Evolutionary conservation across 768 basidiomycete species (phyloP).

Genomic region (Hortiboletus campestris): DNA sequence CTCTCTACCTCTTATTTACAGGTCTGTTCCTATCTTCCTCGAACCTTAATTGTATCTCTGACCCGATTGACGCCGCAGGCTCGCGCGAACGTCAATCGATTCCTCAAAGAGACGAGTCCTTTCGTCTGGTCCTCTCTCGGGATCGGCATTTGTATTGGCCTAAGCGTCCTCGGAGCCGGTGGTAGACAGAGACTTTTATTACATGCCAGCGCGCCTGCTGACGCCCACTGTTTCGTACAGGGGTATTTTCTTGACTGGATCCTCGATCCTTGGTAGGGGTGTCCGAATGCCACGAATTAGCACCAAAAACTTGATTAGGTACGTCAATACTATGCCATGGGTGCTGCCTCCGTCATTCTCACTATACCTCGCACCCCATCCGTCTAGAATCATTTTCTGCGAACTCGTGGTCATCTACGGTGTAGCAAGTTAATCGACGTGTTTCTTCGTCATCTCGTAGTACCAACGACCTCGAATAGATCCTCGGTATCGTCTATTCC

Average conservation of each 20-base stretch:
- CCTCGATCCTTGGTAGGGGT: conserved; percentile 94
- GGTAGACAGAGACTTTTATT: too few relatives aligned
- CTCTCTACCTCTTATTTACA: conserved; percentile 87
- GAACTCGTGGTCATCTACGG: conserved; percentile 99
- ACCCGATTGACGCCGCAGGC: conserved; percentile 39
- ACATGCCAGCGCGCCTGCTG: background rate
- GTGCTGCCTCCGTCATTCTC: background rate
- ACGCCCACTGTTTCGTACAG: conserved; percentile 39
- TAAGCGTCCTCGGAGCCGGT: conserved; percentile 92
- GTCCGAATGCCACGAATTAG: conserved; percentile 90
- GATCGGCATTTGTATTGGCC: conserved; percentile 88
- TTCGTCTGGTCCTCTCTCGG: conserved; percentile 92
- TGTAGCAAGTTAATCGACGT: conserved; percentile 54
- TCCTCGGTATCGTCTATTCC: conserved; percentile 95
- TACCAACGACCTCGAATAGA: conserved; percentile 42
- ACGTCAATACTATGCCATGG: conserved; percentile 10
- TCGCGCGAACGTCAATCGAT: conserved; percentile 90
- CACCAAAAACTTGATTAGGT: conserved; percentile 98
- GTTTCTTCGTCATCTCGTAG: background rate
- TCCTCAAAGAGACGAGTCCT: conserved; percentile 91
- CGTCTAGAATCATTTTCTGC: conserved; percentile 90
- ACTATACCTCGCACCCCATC: background rate
- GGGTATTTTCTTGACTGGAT: conserved; percentile 96
- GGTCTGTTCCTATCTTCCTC: conserved; percentile 44
- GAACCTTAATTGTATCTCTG: background rate